phyloP scores from a whole-genome alignment of 108 stramenopile species.

The Fragilariopsis cylindrus region DNA sequence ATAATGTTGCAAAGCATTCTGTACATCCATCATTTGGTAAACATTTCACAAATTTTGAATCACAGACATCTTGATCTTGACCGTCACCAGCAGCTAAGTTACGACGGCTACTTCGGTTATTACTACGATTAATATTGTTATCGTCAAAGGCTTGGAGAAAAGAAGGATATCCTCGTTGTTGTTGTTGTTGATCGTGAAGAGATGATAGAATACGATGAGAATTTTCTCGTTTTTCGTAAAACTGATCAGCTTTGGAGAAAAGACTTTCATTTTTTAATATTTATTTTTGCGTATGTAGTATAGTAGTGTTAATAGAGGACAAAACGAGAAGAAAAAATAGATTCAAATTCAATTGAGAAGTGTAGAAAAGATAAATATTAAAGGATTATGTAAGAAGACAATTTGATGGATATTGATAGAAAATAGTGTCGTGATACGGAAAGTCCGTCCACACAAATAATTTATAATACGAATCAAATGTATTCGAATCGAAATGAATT shows the following conservation, averaged over 20 bases:
- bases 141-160: too few relatives aligned
- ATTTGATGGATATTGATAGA: too few relatives aligned
- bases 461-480: neutral
- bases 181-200: neutral
- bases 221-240: slow-evolving; percentile 3
- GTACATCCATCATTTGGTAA: slow-evolving; percentile 57
- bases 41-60: slow-evolving; percentile 68
- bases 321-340: neutral
- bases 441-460: too few relatives aligned
- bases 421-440: too few relatives aligned
- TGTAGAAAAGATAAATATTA: neutral
- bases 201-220: slow-evolving; percentile 5
- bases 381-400: too few relatives aligned
- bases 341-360: neutral
- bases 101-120: slow-evolving; percentile 3
- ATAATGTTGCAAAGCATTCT: slow-evolving; percentile 65
- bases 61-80: slow-evolving; percentile 39
- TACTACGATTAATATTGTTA: neutral
- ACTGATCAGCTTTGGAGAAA: neutral
- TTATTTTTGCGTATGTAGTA: neutral
- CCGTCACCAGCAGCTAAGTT: neutral
- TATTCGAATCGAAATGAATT: neutral
- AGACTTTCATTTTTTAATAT: neutral
- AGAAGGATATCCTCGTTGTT: neutral
- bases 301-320: neutral